Base-by-base conservation (phyloP, 306 rosid genomes). In the Rosa rugosa region DNA sequence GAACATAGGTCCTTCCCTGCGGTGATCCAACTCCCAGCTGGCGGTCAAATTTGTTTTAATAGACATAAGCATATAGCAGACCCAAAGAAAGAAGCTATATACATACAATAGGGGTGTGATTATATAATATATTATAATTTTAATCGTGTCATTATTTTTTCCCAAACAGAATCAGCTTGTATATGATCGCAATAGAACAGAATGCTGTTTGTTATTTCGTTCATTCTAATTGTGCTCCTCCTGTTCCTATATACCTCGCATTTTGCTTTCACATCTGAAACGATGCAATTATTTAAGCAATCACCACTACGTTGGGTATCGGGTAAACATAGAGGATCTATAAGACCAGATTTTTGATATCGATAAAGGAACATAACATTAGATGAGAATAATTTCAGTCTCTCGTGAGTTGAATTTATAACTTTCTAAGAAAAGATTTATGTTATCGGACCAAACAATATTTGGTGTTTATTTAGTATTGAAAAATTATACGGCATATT, bases 11-110 rank as follows among this genome's bases (percentile, higher is more conserved):
- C 66, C 80, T 82, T 72, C 42, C 57, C 84, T 80, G 80, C 73
- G 23, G 81, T 82, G 73, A 78, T 80, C 87, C 80, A 83, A 83
- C 82, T 71, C 46, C 74, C 50, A 57, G 83, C 75, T 73, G 80
- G 86, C 77, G 49, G 90, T 42, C 80, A 67, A 78, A 81, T 54
- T 71, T 73, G 72, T 34, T 75, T 45, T 34, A 49, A 71, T 80
- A 79, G 73, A 38, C 25, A 57, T 14, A 56, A 20, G 22, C 69
- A 13, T 67, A 44, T 20, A 47, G 74, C 47, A 17, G 27, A 23
- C 71, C 18, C 31, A 17, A 20, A 60, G 49, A 42, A 75, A 41
- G 10, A 68, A 41, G 72, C 25, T 81, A 69, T 81, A 54, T 42
- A 18, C 41, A 31, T 49, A 20, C 45, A 62, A 36, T 71, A 20